Evolutionary conservation across 2,329 filamentous ascomycete species (phyloP), one percentile per base, ranked within the genome.

Genomic region (Fusarium udum): DNA sequence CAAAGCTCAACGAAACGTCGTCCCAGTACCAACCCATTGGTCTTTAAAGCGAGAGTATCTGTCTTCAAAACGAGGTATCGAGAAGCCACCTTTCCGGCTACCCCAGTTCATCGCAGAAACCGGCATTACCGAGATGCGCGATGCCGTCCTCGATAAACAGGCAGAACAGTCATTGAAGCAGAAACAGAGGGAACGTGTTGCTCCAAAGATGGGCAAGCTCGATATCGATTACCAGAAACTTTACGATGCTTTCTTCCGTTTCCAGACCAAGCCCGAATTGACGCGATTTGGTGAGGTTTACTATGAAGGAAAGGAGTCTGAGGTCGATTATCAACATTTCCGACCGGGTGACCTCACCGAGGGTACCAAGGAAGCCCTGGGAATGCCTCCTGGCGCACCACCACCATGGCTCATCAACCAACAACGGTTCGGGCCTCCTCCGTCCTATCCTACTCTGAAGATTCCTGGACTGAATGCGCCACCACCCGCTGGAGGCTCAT

Each of bases 211-310:
- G 89, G 96, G 96, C 71, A 97, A 96, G 82, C 87, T 99, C 57
- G 96, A 99, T 81, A 98, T 99, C 75, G 96, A 99, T 83, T 99
- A 99, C 82, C 94, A 97, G 80, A 98, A 96, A 82, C 90, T 98
- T 61, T 98, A 98, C 84, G 96, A 98, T 80, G 96, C 96, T 8
- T 99, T 99, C 86, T 99, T 99, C 87, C 91, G 95, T 67, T 97
- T 97, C 80, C 96, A 99, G 84, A 97, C 94, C 45, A 99, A 99
- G 83, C 96, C 96, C 1, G 92, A 95, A 76, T 85, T 99, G 72
- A 98, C 96, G 37, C 90, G 95, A 48, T 99, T 97, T 77, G 96
- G 96, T 45, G 96, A 99, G 82, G 95, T 99, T n/a, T 99, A 99
- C 83, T 98, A 98, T 81, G 96, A 99, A 83, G 96, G 96, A 80